Base-by-base conservation (phyloP, 345 rosid genomes). In the Pistacia vera region DNA sequence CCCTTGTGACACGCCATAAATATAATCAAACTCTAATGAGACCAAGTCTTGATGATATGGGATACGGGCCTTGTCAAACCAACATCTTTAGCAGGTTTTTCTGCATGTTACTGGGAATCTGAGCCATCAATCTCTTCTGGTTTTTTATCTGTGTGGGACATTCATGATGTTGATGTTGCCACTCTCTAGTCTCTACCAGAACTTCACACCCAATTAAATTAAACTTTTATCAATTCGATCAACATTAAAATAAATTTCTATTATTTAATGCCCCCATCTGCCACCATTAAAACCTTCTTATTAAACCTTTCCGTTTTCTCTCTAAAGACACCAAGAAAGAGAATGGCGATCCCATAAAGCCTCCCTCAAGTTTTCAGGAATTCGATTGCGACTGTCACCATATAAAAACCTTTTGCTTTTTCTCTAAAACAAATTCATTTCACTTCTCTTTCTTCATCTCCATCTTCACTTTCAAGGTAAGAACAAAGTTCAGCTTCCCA, bases 321-420 rank as follows among this genome's bases (percentile, higher is more conserved):
- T 7, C 4, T 22, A 7, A 0, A 3, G 14, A 16, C 12, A 46
- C 9, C 25, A 56, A 16, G 30, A 0, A 35, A 1, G 52, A 4
- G 12, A 8, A 33, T 66, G 66, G 18, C 8, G 68, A 51, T n/a
- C 35, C 35, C 11, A 30, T 59, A 71, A 68, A 30, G 72, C 44
- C 41, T 48, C 41, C 66, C 18, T 65, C 41, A 67, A 28, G 35
- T 48, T 54, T 73, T 18, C 36, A 71, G 79, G 75, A 62, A 41
- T 68, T 30, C 20, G 63, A 79, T 41, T 63, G 71, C 52, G 61
- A 79, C 66, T 16, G 73, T 41, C 9, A 41, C 9, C 9, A 41
- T 70, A 69, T 22, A 63, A 57, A 49, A 69, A 52, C 38, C 79
- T 78, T 66, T 70, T 65, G 58, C 79, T 58, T 57, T 73, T 73